A percentile compares a stretch with the other conserved stretches of the same genome.
Conservation (phyloP, 257 asterid species). For the Capsicum rhomboideum region DNA sequence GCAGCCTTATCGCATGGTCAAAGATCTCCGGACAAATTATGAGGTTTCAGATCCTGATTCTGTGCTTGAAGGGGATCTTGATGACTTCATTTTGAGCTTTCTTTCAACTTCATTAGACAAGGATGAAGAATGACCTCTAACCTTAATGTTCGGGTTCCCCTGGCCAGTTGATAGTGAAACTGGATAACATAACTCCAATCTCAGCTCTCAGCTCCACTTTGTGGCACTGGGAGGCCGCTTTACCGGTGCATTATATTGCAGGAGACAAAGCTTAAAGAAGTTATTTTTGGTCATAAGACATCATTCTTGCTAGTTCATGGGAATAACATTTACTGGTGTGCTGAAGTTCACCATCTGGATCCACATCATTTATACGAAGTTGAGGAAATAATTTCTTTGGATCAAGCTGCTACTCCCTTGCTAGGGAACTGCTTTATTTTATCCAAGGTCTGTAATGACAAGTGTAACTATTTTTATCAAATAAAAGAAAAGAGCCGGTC, state of each 20-base stretch:
- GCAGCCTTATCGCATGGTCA: conserved; percentile 98
- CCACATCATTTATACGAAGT: not conserved
- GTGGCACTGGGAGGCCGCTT: not conserved
- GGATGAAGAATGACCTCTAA: conserved; percentile 32
- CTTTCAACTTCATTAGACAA: conserved; percentile 75
- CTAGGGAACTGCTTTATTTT: not conserved
- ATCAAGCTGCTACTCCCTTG: not conserved
- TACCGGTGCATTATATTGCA: not conserved
- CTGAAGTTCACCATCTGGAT: not conserved
- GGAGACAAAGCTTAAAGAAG: not conserved
- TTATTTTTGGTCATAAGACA: not conserved
- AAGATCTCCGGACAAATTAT: conserved; percentile 83
- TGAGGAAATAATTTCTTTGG: not conserved
- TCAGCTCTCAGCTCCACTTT: not conserved
- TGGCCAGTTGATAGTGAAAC: not conserved
- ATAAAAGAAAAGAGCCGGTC: not conserved
- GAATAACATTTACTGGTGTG: not conserved
- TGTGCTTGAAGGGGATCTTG: conserved; percentile 81
- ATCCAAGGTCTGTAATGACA: not conserved
- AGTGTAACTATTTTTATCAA: not conserved
- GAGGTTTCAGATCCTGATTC: conserved; percentile 95
- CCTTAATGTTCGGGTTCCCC: not conserved
- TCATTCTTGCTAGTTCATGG: not conserved
- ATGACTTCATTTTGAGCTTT: conserved; percentile 74
- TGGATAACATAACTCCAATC: not conserved